phyloP scores from a whole-genome alignment of 1,284 basidiomycete species.

The Sporisorium iseilematis-ciliati region DNA sequence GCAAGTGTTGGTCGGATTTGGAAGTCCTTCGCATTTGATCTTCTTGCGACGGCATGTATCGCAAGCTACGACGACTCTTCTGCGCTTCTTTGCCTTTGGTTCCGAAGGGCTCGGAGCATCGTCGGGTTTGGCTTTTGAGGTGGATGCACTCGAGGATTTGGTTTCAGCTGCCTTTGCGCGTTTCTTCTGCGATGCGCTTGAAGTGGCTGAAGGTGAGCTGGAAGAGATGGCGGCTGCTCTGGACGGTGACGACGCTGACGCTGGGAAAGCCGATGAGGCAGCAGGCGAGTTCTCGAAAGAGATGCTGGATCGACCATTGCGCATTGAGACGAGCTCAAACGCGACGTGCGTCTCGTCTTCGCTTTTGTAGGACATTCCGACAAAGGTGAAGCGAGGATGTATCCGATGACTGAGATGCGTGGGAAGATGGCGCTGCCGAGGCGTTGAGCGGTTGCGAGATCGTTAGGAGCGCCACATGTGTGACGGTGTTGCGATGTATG shows the following conservation, averaged over 20 bases:
- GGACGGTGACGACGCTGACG: constrained; percentile 8
- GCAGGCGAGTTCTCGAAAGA: constrained; percentile 31
- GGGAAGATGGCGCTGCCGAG: not conserved
- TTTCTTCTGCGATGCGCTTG: constrained; percentile 22
- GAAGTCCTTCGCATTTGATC: constrained; percentile 61
- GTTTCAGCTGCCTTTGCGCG: constrained; percentile 8
- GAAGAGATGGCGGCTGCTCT: not conserved
- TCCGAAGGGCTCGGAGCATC: constrained; percentile 23
- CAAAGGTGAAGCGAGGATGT: not conserved
- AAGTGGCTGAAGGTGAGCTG: constrained; percentile 7
- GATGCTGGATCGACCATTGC: constrained; percentile 33
- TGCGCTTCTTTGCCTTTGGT: constrained; percentile 43
- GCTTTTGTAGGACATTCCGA: constrained; percentile 40
- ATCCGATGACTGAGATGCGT: not conserved
- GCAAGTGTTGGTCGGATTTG: constrained; percentile 55
- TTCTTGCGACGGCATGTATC: constrained; percentile 65
- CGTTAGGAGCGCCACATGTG: too few relatives aligned
- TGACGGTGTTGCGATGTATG: too few relatives aligned
- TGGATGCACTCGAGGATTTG: constrained; percentile 12
- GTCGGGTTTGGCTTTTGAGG: constrained; percentile 17
- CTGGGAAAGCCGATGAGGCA: constrained; percentile 6
- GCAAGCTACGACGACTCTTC: constrained; percentile 62
- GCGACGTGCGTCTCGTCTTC: constrained; percentile 50
- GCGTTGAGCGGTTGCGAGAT: not conserved
- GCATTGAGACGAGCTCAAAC: constrained; percentile 51